Evolutionary conservation across 306 rosid species (phyloP).

Genomic region (Mucuna pruriens): DNA sequence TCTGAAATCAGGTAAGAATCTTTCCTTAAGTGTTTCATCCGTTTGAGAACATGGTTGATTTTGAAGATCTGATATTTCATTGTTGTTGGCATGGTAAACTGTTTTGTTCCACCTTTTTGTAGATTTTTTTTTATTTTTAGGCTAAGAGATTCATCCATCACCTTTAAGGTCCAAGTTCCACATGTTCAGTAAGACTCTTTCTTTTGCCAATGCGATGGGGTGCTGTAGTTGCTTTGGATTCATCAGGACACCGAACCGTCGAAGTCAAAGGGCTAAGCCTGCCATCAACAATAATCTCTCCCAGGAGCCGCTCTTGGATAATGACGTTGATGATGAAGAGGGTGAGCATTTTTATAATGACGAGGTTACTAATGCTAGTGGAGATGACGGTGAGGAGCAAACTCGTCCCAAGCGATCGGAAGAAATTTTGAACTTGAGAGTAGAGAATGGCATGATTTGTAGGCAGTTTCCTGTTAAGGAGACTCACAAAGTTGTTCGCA

Average conservation of each 20-base stretch:
- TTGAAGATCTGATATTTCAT: neutral
- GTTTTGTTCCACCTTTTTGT: slow-evolving; percentile 37
- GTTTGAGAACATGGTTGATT: neutral
- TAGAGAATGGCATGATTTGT: slow-evolving; percentile 77
- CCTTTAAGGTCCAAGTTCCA: slow-evolving; percentile 46
- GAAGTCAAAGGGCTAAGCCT: slow-evolving; percentile 34
- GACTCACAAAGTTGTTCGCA: slow-evolving; percentile 69
- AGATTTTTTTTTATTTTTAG: slow-evolving; percentile 42
- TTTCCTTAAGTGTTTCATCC: neutral
- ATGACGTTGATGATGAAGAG: slow-evolving; percentile 72
- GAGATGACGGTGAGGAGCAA: slow-evolving; percentile 63
- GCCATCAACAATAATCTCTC: slow-evolving; percentile 52
- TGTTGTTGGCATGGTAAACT: slow-evolving; percentile 28
- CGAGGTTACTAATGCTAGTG: slow-evolving; percentile 51
- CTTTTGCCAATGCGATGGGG: slow-evolving; percentile 63
- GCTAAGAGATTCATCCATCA: slow-evolving; percentile 45
- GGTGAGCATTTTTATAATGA: slow-evolving; percentile 50
- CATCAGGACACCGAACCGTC: slow-evolving; percentile 49
- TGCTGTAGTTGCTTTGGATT: slow-evolving; percentile 94
- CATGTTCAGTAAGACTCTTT: slow-evolving; percentile 65
- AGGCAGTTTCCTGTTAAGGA: slow-evolving; percentile 93
- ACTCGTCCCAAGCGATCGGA: slow-evolving; percentile 70
- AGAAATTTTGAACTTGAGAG: slow-evolving; percentile 72
- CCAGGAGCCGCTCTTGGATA: slow-evolving; percentile 64
- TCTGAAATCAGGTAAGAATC: slow-evolving; percentile 53